Conservation (phyloP, 805 yeast genomes). For the Torulaspora quercuum region DNA sequence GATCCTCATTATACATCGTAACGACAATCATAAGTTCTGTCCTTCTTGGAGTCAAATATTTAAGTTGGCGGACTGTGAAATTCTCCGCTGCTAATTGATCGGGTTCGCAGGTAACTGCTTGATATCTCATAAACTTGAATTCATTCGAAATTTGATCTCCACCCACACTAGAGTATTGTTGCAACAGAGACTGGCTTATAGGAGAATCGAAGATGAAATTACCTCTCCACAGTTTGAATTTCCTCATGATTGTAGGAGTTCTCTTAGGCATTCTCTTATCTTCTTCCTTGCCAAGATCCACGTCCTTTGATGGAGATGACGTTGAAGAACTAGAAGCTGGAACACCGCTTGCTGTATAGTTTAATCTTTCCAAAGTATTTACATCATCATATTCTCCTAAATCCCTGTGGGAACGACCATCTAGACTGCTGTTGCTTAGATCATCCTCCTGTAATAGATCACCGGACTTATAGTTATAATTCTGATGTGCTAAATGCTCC, state of each 20-base stretch:
- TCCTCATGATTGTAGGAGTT: conserved; percentile 30
- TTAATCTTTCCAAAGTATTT: conserved; percentile 18
- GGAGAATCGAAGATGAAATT: conserved; percentile 87
- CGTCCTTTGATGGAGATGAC: conserved; percentile 14
- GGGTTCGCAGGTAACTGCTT: conserved; percentile 93
- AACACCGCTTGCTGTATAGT: conserved; percentile 12
- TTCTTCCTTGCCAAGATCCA: conserved; percentile 8
- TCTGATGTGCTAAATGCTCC: conserved; percentile 5
- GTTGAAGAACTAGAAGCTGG: conserved; percentile 13
- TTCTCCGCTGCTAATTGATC: conserved; percentile 55
- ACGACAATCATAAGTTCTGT: conserved; percentile 85
- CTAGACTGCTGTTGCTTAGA: conserved; percentile 13
- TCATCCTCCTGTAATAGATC: conserved; percentile 15
- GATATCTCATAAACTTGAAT: conserved; percentile 83
- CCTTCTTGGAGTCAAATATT: conserved; percentile 70
- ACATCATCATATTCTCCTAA: conserved; percentile 29
- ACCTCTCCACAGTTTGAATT: conserved; percentile 49
- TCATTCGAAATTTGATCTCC: conserved; percentile 47
- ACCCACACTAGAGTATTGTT: conserved; percentile 44
- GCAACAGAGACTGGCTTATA: conserved; percentile 64
- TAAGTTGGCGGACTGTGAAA: conserved; percentile 79
- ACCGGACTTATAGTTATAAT: conserved; percentile 4
- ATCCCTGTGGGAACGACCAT: conserved; percentile 24
- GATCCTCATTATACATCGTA: conserved; percentile 89
- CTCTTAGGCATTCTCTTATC: conserved; percentile 15